A percentile compares a stretch with the other conserved stretches of the same genome.
These are phyloP conservation scores for Nothophaeocryptopus gaeumannii DNA, from an alignment of 2,329 filamentous ascomycete genomes.

Conservation along the genomic window DNA sequence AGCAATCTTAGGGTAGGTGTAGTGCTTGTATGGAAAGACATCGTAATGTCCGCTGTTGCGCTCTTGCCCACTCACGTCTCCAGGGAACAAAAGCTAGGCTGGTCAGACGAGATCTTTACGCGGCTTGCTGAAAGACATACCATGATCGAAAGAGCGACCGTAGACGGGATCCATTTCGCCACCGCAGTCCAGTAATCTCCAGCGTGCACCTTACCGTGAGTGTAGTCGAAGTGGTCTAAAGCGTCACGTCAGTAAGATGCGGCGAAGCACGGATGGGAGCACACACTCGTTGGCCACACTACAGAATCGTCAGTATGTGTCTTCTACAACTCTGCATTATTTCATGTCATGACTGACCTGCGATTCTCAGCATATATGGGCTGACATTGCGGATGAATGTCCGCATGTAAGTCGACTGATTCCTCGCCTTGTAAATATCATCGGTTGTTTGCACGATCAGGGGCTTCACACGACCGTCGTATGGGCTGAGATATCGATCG, in stretches of 20 bases:
- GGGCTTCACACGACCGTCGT: conserved; percentile 6
- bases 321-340: no score
- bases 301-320: no score
- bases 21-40: conserved; percentile 11
- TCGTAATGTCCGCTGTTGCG: conserved; percentile 9
- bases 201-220: not conserved
- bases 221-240: conserved; percentile 8
- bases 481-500: conserved; percentile 9
- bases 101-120: no score
- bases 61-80: conserved; percentile 4
- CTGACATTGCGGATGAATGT: conserved; percentile 10
- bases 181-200: conserved; percentile 6
- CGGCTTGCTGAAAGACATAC: not conserved
- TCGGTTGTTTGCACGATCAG: conserved; percentile 7
- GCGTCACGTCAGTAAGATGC: not conserved
- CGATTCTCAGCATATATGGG: conserved; percentile 7
- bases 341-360: not conserved
- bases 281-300: conserved; percentile 6
- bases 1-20: conserved; percentile 8
- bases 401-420: conserved; percentile 6
- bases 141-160: conserved; percentile 5
- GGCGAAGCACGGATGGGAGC: not conserved
- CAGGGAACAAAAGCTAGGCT: conserved; percentile 3
- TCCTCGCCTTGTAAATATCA: conserved; percentile 3
- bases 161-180: conserved; percentile 8